Conservation (phyloP, 116 monocot genomes). For the Posidonia oceanica region DNA sequence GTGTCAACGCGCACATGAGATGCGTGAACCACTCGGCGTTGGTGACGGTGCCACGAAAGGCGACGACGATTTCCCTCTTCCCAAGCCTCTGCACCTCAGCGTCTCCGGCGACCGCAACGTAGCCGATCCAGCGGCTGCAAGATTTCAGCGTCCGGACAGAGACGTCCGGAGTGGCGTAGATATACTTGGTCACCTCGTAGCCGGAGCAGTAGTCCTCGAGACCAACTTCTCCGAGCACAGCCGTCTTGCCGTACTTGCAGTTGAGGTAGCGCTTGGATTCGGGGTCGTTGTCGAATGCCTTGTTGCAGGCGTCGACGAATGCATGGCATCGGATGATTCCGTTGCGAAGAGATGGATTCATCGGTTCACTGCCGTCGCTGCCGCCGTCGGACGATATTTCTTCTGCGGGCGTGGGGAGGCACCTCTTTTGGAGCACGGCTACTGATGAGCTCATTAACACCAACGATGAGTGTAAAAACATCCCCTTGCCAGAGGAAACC, state of each 20-base stretch:
- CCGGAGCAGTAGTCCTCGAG: constrained; percentile 19
- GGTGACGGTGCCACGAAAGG: constrained; percentile 78
- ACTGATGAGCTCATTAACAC: no score
- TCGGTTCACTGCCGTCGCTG: constrained; percentile 29
- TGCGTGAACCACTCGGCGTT: constrained; percentile 68
- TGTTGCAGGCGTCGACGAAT: constrained; percentile 55
- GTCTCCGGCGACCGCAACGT: constrained; percentile 61
- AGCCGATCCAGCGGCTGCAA: constrained; percentile 67
- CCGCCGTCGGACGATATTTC: constrained; percentile 21
- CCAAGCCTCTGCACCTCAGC: constrained; percentile 29
- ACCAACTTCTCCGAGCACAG: constrained; percentile 31
- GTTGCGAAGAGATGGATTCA: constrained; percentile 38
- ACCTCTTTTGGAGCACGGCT: no score
- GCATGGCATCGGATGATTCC: constrained; percentile 74
- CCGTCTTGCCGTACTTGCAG: constrained; percentile 57
- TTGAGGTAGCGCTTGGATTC: constrained; percentile 58
- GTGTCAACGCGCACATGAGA: constrained; percentile 58
- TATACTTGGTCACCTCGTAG: constrained; percentile 61
- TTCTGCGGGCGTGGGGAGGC: no score
- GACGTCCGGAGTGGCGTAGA: constrained; percentile 68
- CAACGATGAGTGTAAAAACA: no score
- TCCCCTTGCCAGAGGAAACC: no score
- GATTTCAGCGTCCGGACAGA: constrained; percentile 17
- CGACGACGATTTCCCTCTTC: constrained; percentile 51
- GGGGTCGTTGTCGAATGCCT: constrained; percentile 65